Conservation (phyloP, 148 eudicot genomes). For the Chenopodium formosanum region DNA sequence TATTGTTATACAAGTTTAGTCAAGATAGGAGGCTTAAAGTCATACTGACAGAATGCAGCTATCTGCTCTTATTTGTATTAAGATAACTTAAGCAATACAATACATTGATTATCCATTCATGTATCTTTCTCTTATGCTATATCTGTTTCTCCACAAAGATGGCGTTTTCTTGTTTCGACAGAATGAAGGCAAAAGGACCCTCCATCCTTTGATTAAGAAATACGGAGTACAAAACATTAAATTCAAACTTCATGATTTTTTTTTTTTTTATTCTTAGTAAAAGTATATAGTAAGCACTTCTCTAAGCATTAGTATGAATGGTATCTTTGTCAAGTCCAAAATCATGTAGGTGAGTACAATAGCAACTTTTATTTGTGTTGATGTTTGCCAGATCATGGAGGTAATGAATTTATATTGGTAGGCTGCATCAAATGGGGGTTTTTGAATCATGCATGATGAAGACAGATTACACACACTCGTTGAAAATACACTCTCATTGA, state of each 20-base stretch:
- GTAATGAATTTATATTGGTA: slow-evolving; percentile 10
- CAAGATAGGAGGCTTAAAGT: not conserved
- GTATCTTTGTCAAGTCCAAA: slow-evolving; percentile 11
- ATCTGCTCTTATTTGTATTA: not conserved
- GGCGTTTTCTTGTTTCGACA: no score
- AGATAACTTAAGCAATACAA: not conserved
- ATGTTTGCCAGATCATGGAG: slow-evolving; percentile 9
- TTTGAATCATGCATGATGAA: slow-evolving; percentile 4
- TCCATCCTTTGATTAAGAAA: not conserved
- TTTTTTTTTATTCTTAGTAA: not conserved
- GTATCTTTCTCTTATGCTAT: not conserved
- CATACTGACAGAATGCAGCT: not conserved
- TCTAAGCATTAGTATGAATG: not conserved
- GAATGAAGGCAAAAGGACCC: not conserved
- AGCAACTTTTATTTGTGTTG: slow-evolving; percentile 1
- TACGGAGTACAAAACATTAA: not conserved
- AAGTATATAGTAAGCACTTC: not conserved
- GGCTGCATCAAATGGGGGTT: slow-evolving; percentile 1
- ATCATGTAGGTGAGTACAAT: not conserved
- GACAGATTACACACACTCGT: slow-evolving; percentile 17
- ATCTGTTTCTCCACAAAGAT: not conserved
- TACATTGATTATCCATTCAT: not conserved
- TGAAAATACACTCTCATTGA: not conserved
- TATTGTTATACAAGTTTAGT: not conserved
- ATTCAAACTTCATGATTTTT: not conserved